Base-by-base conservation (phyloP, 306 rosid species). In the Cucurbita ficifolia region DNA sequence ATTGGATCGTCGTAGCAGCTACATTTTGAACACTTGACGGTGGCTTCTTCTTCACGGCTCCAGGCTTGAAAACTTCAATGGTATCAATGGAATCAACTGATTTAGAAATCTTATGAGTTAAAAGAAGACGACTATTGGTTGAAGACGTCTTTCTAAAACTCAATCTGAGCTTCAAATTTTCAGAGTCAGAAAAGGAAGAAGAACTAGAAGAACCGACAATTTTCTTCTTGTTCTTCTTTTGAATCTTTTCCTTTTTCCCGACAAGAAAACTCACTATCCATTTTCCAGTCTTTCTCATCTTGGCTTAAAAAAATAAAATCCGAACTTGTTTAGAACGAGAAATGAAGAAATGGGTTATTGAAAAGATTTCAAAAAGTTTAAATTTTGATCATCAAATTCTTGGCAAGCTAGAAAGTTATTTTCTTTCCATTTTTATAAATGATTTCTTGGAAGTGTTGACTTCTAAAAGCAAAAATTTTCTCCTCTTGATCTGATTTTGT, bases 1-100 rank as follows among this genome's bases (percentile, higher is more conserved):
- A 80, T 75, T 95, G 99, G 78, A 95, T 88, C 80, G 50, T 89
- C 39, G 85, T 87, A 64, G 97, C 97, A 58, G 96, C 90, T 46
- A 67, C 77, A 46, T n/a, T 82, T 76, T 77, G 73, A 36, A 70
- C 71, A 42, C 70, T 46, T 59, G 50, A 60, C 6, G 57, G 67
- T 65, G 57, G 40, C 71, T 63, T 54, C 18, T 61, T 46, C 12
- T 22, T 45, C 17, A 48, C 35, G 46, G 79, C 75, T 40, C 64
- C 68, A 54, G 57, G 75, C 81, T 71, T 76, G 36, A 74, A 60
- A 78, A 62, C 12, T 69, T 77, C 63, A 48, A 54, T 14, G 54
- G 67, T 33, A 7, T 86, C 82, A 53, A 68, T 75, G 11, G 88
- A 86, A 61, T 87, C 88, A 52, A 82, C 75, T 42, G 97, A 88